These are phyloP conservation scores for Chaetomium globosum DNA, from an alignment of 2,329 filamentous ascomycete genomes.

Conservation along the genomic window DNA sequence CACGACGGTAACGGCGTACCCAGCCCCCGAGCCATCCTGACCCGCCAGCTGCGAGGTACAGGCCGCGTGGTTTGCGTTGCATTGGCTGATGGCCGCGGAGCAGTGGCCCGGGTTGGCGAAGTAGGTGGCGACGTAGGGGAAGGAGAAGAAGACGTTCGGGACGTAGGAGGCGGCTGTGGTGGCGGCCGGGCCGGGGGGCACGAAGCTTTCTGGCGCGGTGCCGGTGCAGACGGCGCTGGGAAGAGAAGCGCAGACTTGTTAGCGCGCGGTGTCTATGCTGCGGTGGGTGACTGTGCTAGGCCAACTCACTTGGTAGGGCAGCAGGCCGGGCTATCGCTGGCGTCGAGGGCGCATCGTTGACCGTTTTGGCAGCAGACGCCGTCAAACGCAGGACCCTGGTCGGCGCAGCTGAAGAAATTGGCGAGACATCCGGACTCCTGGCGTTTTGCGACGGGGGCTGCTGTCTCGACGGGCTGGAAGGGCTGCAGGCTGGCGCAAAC, in stretches of 20 bases:
- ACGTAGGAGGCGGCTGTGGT: slow-evolving; percentile 54
- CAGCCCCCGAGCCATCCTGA: slow-evolving; percentile 39
- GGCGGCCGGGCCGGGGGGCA: slow-evolving; percentile 41
- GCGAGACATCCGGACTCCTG: slow-evolving; percentile 47
- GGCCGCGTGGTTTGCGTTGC: slow-evolving; percentile 56
- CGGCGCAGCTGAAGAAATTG: slow-evolving; percentile 55
- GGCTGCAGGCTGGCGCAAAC: slow-evolving; percentile 36
- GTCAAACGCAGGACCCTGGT: slow-evolving; percentile 51
- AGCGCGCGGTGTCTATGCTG: slow-evolving; percentile 7
- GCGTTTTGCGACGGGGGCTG: slow-evolving; percentile 34
- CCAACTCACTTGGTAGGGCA: slow-evolving; percentile 54
- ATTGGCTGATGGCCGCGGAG: slow-evolving; percentile 54
- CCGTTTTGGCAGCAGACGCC: slow-evolving; percentile 56
- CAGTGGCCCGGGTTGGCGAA: slow-evolving; percentile 57
- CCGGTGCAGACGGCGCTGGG: slow-evolving; percentile 59
- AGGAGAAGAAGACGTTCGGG: slow-evolving; percentile 61
- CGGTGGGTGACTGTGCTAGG: not conserved
- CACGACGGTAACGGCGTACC: slow-evolving; percentile 58
- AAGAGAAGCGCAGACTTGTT: slow-evolving; percentile 3
- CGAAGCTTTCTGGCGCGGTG: slow-evolving; percentile 48
- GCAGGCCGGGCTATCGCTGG: slow-evolving; percentile 54
- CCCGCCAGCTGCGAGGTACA: slow-evolving; percentile 56
- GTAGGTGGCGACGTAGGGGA: slow-evolving; percentile 59
- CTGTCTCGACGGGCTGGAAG: slow-evolving; percentile 40
- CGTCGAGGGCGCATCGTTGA: slow-evolving; percentile 55